Evolutionary conservation across 2,329 filamentous ascomycete genomes (phyloP), one percentile per base, ranked within the genome.

Genomic region (Pseudogymnoascus sp.): DNA sequence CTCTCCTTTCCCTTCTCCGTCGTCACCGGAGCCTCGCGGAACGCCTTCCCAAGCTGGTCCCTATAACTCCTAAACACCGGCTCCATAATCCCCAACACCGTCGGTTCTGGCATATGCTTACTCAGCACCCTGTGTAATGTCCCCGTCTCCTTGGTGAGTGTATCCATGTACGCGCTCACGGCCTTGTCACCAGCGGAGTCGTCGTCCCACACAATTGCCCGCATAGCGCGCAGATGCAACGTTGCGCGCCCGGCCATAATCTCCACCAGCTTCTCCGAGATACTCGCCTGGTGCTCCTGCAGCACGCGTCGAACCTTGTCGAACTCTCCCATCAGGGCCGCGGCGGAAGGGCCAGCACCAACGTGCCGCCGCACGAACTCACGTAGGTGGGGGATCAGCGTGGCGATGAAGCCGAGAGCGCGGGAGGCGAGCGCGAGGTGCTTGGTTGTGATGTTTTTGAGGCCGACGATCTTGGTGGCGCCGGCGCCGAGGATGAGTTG

Each of bases 391-490:
- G 94, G 93, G 4, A 96, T 87, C 1, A 97, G 78, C 0, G 90
- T 86, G 22, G 92, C 89, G 50, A 96, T 85, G 72, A 99, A 97
- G 47, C 88, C 88, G 18, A 97, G 76, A 0, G 92, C 89, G 73
- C 97, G 93, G 0, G 89, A 92, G 2, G 94, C 92, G 16, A 97
- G 84, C 0, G 94, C 92, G 1, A 99, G 82, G 74, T 99, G 93
- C 68, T 94, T 94, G 0, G 94, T 96, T 0, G 90, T 96, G 72
- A 99, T 99, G 70, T 97, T 97, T 72, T 91, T 96, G 18, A 99
- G 78, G 0, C 93, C 93, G 1, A 92, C 94, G 22, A 89, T 91
- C 35, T 85, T 81, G 4, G 90, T 97, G 3, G 94, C 94, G 4
- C 94, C 94, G 1, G 94, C 94, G 1, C 94, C 94, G 6, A 99